Conservation (phyloP, 495 filamentous ascomycete species). For the Hypoxylon trugodes region DNA sequence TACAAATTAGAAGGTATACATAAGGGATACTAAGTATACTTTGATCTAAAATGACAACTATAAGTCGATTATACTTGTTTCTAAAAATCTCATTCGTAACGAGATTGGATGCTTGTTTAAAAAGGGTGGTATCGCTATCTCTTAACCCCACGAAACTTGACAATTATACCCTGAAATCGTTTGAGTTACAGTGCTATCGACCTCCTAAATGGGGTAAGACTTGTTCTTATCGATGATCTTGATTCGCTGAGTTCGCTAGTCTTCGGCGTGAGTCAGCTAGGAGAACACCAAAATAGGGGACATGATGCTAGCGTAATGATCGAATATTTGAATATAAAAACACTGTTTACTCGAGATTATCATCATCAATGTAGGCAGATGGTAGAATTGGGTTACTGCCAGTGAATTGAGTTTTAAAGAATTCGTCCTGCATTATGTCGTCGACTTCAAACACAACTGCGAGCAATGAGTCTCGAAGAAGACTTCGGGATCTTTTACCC, state of each 20-base stretch:
- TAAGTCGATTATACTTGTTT: neutral
- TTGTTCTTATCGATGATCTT: neutral
- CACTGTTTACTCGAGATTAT: neutral
- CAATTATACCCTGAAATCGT: too few relatives aligned
- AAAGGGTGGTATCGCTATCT: too few relatives aligned
- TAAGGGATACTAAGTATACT: too few relatives aligned
- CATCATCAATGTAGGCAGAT: neutral
- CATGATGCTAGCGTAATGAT: neutral
- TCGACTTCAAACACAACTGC: slow-evolving; percentile 9
- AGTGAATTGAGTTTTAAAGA: neutral
- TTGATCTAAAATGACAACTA: too few relatives aligned
- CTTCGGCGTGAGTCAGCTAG: slow-evolving; percentile 29
- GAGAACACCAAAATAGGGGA: neutral
- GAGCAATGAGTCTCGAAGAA: slow-evolving; percentile 32
- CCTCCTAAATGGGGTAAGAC: slow-evolving; percentile 23
- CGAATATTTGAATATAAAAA: slow-evolving; percentile 13
- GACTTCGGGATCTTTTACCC: slow-evolving; percentile 55
- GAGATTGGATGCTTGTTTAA: neutral
- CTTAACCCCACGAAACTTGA: too few relatives aligned
- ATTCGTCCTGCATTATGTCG: slow-evolving; percentile 23
- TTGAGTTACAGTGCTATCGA: slow-evolving; percentile 2
- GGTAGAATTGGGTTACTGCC: neutral
- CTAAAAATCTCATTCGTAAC: neutral
- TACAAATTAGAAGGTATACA: neutral
- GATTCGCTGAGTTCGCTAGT: slow-evolving; percentile 4